phyloP scores from a whole-genome alignment of 2,329 filamentous ascomycete genomes.

The Paraconiothyrium brasiliense region DNA sequence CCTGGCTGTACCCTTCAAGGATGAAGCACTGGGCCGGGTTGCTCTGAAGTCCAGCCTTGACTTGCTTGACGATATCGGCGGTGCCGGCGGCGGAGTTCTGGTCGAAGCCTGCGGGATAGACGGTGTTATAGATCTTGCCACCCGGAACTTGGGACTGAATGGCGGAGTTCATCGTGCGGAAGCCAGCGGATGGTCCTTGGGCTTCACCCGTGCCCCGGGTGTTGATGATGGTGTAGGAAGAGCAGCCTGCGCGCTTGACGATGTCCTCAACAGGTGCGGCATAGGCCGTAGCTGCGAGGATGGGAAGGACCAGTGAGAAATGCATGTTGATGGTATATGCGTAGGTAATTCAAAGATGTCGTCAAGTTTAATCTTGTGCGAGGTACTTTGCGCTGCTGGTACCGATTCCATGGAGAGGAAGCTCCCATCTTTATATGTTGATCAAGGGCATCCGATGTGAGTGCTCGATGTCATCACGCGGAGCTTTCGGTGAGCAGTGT shows the following conservation, averaged over 20 bases:
- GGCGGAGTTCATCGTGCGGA: conserved; percentile 47
- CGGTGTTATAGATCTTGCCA: conserved; percentile 47
- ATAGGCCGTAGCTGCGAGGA: conserved; percentile 22
- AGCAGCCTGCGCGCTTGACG: conserved; percentile 25
- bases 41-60: conserved; percentile 32
- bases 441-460: neutral
- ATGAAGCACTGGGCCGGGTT: conserved; percentile 47
- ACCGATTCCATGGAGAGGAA: neutral
- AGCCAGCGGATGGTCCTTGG: conserved; percentile 32
- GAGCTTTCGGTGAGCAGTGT: conserved; percentile 1
- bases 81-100: conserved; percentile 43
- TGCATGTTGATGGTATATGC: conserved; percentile 22
- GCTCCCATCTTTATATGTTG: neutral
- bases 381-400: neutral
- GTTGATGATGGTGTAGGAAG: conserved; percentile 36
- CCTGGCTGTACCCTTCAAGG: conserved; percentile 51
- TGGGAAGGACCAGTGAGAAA: conserved; percentile 20
- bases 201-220: conserved; percentile 33
- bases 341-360: neutral
- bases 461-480: neutral
- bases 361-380: neutral
- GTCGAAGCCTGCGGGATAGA: conserved; percentile 40
- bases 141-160: conserved; percentile 38
- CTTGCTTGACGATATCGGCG: conserved; percentile 45
- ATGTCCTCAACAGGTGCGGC: conserved; percentile 21